Percentiles rank a stretch among this genome's conserved stretches.
Conservation (phyloP, 306 rosid species). For the Gastrolobium villosum region DNA sequence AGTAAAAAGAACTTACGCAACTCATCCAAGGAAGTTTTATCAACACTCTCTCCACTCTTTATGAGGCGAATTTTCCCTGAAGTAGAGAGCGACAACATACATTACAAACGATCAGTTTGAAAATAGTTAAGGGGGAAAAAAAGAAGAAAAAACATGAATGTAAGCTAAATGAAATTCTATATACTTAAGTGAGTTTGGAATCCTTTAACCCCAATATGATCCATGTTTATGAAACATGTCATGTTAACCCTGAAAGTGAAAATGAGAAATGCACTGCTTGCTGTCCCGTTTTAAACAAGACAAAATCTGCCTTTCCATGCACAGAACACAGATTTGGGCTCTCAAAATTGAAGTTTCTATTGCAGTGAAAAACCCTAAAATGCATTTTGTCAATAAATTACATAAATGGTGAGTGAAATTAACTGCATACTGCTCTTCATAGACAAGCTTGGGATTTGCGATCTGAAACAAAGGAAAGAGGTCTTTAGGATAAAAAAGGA, state of each 20-base stretch:
- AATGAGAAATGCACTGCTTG: slow-evolving; percentile 2
- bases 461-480: no score
- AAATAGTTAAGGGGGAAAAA: not conserved
- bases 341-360: slow-evolving; percentile 23
- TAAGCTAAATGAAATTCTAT: slow-evolving; percentile 30
- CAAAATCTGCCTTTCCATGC: slow-evolving; percentile 1
- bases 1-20: slow-evolving; percentile 65
- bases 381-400: not conserved
- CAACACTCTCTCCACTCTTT: slow-evolving; percentile 69
- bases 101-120: slow-evolving; percentile 33
- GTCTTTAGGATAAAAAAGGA: no score
- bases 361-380: not conserved
- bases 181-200: slow-evolving; percentile 6
- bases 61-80: slow-evolving; percentile 84
- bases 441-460: no score
- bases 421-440: no score
- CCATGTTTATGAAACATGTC: slow-evolving; percentile 10
- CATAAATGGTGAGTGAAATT: not conserved
- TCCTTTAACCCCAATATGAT: slow-evolving; percentile 23
- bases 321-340: slow-evolving; percentile 13
- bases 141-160: slow-evolving; percentile 1
- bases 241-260: slow-evolving; percentile 4
- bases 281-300: slow-evolving; percentile 2
- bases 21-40: slow-evolving; percentile 73
- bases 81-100: slow-evolving; percentile 31